phyloP scores from a whole-genome alignment of 192 early-diverging fungal genomes.

The Geranomyces variabilis region DNA sequence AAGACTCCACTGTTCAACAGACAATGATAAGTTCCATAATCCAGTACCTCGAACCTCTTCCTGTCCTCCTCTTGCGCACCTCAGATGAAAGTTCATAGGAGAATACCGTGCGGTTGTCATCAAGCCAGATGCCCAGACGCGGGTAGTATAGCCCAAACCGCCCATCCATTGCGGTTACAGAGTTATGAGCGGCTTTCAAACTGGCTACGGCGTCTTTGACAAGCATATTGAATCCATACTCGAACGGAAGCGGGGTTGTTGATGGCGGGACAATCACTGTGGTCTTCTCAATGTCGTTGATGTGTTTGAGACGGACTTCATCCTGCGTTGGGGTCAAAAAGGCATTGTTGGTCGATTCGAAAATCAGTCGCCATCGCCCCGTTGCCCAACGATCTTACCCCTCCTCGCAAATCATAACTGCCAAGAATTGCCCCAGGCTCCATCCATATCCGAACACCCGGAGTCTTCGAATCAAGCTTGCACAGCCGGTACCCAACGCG shows the following conservation, averaged over 20 bases:
- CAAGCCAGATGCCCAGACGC: conserved; percentile 38
- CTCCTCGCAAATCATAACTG: conserved; percentile 33
- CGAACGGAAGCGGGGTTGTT: background rate
- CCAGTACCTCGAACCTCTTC: background rate
- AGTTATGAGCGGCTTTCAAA: conserved; percentile 20
- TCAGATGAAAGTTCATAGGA: conserved; percentile 34
- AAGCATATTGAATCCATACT: conserved; percentile 26
- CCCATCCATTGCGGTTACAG: conserved; percentile 1
- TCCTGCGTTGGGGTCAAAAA: conserved; percentile 24
- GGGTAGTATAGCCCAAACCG: conserved; percentile 38
- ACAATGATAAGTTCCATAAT: background rate
- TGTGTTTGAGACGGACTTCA: conserved; percentile 36
- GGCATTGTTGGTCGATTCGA: background rate
- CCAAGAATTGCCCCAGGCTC: conserved; percentile 10
- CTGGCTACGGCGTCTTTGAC: conserved; percentile 29
- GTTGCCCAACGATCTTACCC: conserved; percentile 15
- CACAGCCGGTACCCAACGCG: conserved; percentile 24
- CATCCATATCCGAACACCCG: conserved; percentile 40
- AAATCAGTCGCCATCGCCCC: background rate
- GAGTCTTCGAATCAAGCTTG: conserved; percentile 27
- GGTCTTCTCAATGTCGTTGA: conserved; percentile 24
- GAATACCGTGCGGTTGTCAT: conserved; percentile 28
- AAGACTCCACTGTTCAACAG: conserved; percentile 5
- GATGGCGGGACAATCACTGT: conserved; percentile 29
- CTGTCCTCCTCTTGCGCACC: conserved; percentile 7